phyloP scores from a whole-genome alignment of 768 basidiomycete species.

The Fistulinella prunicolor region DNA sequence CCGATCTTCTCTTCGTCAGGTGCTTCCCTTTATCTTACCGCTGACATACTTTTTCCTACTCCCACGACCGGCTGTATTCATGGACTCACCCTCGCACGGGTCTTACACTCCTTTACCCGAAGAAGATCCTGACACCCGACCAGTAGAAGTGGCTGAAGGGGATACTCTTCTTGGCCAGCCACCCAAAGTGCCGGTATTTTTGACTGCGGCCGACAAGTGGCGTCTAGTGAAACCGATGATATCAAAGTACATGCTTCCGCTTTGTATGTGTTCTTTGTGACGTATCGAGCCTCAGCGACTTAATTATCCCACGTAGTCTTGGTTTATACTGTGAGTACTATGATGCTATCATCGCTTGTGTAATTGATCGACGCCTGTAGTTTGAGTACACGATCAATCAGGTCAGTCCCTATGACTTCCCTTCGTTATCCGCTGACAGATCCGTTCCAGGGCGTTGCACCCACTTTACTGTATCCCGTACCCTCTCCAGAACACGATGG shows the following conservation, averaged over 20 bases:
- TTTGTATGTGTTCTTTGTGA: slow-evolving; percentile 59
- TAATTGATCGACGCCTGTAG: slow-evolving; percentile 39
- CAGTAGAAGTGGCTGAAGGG: slow-evolving; percentile 26
- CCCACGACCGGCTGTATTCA: slow-evolving; percentile 55
- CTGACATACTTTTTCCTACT: slow-evolving; percentile 75
- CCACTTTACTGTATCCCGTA: slow-evolving; percentile 85
- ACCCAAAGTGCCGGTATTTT: slow-evolving; percentile 45
- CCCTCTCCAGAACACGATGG: slow-evolving; percentile 59
- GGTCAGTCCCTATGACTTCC: slow-evolving; percentile 33
- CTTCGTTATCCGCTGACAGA: background rate
- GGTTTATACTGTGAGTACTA: slow-evolving; percentile 54
- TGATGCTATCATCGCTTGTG: background rate
- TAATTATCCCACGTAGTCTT: slow-evolving; percentile 41
- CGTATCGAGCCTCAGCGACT: too few species aligned
- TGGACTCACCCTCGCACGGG: slow-evolving; percentile 36
- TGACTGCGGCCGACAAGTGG: slow-evolving; percentile 78
- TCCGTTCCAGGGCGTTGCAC: slow-evolving; percentile 68
- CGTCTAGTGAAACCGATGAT: slow-evolving; percentile 76
- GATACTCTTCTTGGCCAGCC: slow-evolving; percentile 26
- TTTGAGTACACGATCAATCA: slow-evolving; percentile 93
- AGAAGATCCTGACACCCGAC: slow-evolving; percentile 23
- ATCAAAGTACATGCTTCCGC: slow-evolving; percentile 84
- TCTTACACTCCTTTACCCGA: slow-evolving; percentile 39
- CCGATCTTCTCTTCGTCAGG: slow-evolving; percentile 36
- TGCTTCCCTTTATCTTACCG: slow-evolving; percentile 81